A percentile compares a stretch with the other conserved stretches of the same genome.
Conservation (phyloP, 169 alveolate species). For the Cryptosporidium meleagridis region DNA sequence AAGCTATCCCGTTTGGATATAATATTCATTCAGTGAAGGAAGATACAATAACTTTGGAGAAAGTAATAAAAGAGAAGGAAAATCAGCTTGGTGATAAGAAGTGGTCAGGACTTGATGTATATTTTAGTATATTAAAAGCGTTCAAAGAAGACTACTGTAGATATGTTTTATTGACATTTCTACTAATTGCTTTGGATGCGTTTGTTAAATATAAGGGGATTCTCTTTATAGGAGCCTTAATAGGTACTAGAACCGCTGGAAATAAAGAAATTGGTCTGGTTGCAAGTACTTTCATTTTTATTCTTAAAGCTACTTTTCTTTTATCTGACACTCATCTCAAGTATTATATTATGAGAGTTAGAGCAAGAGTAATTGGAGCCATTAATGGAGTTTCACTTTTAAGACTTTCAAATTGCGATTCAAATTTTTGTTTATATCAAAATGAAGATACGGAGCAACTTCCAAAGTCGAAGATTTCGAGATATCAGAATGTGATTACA, state of each 20-base stretch:
- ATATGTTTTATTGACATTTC: not conserved
- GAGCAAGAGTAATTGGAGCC: conserved; percentile 68
- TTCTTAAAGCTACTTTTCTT: conserved; percentile 2
- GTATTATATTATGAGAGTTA: conserved; percentile 25
- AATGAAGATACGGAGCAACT: not conserved
- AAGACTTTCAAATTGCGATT: conserved; percentile 33
- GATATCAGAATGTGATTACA: conserved; percentile 50
- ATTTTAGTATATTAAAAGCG: conserved; percentile 36
- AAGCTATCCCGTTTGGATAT: conserved; percentile 53
- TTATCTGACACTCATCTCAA: conserved; percentile 52
- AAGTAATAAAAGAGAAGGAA: conserved; percentile 19
- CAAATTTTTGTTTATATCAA: not conserved
- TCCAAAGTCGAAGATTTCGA: conserved; percentile 54
- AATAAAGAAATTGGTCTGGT: conserved; percentile 5
- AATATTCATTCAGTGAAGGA: conserved; percentile 4
- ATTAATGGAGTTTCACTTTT: conserved; percentile 58
- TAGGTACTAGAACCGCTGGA: conserved; percentile 9
- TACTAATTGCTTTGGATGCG: conserved; percentile 17
- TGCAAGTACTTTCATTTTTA: conserved; percentile 18
- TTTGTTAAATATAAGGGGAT: conserved; percentile 61
- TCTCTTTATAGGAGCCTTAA: conserved; percentile 1
- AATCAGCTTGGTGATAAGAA: conserved; percentile 3
- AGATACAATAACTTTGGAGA: conserved; percentile 28
- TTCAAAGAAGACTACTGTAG: conserved; percentile 7
- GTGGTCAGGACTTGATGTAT: conserved; percentile 30